A percentile compares a stretch with the other conserved stretches of the same genome.
phyloP scores from a whole-genome alignment of 345 rosid species.

The Ailanthus altissimus region DNA sequence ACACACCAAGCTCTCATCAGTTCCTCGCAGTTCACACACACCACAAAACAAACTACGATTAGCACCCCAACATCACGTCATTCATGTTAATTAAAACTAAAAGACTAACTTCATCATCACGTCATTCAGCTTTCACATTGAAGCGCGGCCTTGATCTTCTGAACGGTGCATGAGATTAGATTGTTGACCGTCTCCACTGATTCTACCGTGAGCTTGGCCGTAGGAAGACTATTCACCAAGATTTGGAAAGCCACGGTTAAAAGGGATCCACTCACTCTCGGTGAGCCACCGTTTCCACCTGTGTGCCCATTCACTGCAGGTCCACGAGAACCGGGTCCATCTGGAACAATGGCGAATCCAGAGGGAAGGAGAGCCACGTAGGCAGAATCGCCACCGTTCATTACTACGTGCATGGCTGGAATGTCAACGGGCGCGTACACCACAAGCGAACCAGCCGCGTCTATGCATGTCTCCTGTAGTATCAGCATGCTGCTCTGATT shows the following conservation, averaged over 20 bases:
- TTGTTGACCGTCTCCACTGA: slow-evolving; percentile 97
- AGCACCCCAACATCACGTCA: slow-evolving; percentile 7
- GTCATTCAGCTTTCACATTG: slow-evolving; percentile 66
- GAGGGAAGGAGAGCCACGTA: slow-evolving; percentile 94
- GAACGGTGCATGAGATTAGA: slow-evolving; percentile 86
- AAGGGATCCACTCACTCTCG: slow-evolving; percentile 78
- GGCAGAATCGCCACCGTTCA: slow-evolving; percentile 96
- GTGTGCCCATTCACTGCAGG: slow-evolving; percentile 27
- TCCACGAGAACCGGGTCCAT: slow-evolving; percentile 52
- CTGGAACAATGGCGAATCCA: slow-evolving; percentile 83
- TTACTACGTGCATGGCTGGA: slow-evolving; percentile 91
- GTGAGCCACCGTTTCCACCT: slow-evolving; percentile 20
- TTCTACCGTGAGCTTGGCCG: slow-evolving; percentile 92
- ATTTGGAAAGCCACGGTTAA: slow-evolving; percentile 96
- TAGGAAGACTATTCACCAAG: slow-evolving; percentile 87
- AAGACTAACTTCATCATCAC: neutral
- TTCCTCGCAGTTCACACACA: neutral
- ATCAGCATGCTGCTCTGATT: slow-evolving; percentile 94
- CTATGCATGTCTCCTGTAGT: slow-evolving; percentile 93
- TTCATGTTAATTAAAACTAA: neutral
- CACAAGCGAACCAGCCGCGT: slow-evolving; percentile 90
- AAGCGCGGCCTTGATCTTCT: slow-evolving; percentile 86
- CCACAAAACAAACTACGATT: neutral
- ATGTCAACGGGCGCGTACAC: slow-evolving; percentile 99
- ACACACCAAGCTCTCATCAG: neutral